These are phyloP conservation scores for Artemisia tridentata DNA, from an alignment of 129 eudicot species.

Conservation along the genomic window DNA sequence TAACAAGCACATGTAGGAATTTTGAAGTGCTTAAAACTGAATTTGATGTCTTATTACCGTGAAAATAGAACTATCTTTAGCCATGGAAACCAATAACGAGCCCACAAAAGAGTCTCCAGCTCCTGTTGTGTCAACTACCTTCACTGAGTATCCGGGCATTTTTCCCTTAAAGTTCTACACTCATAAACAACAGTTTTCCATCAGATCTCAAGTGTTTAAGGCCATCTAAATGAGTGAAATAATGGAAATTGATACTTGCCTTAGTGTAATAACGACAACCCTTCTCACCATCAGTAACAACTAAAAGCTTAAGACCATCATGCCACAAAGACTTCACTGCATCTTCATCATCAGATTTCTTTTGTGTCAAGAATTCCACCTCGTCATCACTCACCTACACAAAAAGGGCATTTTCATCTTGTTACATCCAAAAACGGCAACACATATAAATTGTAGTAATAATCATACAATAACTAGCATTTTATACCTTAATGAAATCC, in stretches of 20 bases:
- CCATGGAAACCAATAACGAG: slow-evolving; percentile 45
- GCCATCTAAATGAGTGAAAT: background rate
- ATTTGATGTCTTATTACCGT: slow-evolving; percentile 28
- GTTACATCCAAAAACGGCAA: background rate
- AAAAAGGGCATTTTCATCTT: background rate
- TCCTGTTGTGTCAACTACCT: slow-evolving; percentile 72
- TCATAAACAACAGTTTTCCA: slow-evolving; percentile 2
- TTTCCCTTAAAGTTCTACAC: slow-evolving; percentile 56
- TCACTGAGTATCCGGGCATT: slow-evolving; percentile 53
- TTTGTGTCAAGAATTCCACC: slow-evolving; percentile 58
- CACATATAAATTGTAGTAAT: background rate
- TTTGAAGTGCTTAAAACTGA: background rate
- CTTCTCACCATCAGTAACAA: slow-evolving; percentile 70
- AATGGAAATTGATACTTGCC: slow-evolving; percentile 21
- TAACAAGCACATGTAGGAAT: background rate
- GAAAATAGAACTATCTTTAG: slow-evolving; percentile 44
- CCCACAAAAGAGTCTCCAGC: slow-evolving; percentile 87
- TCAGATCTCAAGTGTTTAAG: background rate
- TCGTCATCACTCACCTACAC: slow-evolving; percentile 68
- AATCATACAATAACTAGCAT: background rate
- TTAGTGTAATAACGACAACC: slow-evolving; percentile 79
- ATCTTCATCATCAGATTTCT: slow-evolving; percentile 41
- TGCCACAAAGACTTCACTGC: slow-evolving; percentile 53
- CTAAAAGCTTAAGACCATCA: slow-evolving; percentile 54
- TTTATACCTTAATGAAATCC: slow-evolving; percentile 67